Conservation (phyloP, 176 grass and related monocot genomes). For the Oryza longistaminata region DNA sequence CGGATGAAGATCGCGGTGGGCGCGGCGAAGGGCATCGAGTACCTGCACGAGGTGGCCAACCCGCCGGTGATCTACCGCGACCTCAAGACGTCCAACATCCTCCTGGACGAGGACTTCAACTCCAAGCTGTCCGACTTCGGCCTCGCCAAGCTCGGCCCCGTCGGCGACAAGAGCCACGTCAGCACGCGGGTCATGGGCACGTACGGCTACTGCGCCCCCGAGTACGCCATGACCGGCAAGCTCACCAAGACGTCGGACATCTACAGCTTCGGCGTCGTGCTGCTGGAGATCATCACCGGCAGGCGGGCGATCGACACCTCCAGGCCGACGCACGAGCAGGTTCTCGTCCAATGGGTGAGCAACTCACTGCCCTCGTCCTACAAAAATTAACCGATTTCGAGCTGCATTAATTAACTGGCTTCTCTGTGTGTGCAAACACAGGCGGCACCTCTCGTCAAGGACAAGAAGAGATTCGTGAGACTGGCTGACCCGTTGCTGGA, state of each 20-base stretch:
- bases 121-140: conserved; percentile 88
- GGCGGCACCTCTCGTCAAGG: conserved; percentile 64
- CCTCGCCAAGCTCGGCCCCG: conserved; percentile 79
- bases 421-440: not conserved
- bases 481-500: conserved; percentile 66
- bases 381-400: not conserved
- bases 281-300: conserved; percentile 87
- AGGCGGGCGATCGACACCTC: conserved; percentile 66
- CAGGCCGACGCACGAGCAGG: conserved; percentile 55
- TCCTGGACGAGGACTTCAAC: conserved; percentile 62
- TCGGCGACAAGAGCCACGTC: conserved; percentile 77
- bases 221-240: conserved; percentile 83
- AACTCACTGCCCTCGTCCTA: not conserved
- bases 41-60: conserved; percentile 83
- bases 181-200: conserved; percentile 88
- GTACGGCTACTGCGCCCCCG: conserved; percentile 90
- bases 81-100: conserved; percentile 86
- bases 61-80: conserved; percentile 89
- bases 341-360: conserved; percentile 71
- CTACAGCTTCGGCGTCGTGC: conserved; percentile 92
- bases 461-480: conserved; percentile 60
- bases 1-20: conserved; percentile 76
- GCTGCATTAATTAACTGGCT: not conserved
- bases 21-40: conserved; percentile 78
- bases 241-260: conserved; percentile 92